These are phyloP conservation scores for Xylariaceae sp. DNA, from an alignment of 2,329 filamentous ascomycete genomes.

Conservation along the genomic window DNA sequence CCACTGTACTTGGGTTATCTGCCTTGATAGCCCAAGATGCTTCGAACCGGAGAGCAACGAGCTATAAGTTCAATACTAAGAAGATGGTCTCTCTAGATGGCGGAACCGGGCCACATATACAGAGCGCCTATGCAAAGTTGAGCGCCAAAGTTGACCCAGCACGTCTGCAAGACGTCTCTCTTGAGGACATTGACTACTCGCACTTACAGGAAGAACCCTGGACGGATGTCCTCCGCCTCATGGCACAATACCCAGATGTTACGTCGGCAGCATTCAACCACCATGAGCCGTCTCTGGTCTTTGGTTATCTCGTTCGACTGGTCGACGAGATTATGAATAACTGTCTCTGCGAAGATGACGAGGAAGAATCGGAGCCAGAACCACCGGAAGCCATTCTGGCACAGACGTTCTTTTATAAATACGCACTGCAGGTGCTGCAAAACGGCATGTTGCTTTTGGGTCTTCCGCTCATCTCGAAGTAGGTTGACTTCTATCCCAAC, in stretches of 20 bases:
- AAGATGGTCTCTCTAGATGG: slow-evolving; percentile 85
- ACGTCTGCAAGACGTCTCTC: slow-evolving; percentile 59
- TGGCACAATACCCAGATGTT: slow-evolving; percentile 69
- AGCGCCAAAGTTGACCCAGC: slow-evolving; percentile 67
- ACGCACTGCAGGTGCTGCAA: slow-evolving; percentile 24
- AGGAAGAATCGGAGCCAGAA: slow-evolving; percentile 18
- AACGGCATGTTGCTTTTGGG: slow-evolving; percentile 30
- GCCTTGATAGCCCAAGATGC: slow-evolving; percentile 26
- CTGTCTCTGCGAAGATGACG: slow-evolving; percentile 25
- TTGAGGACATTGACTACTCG: slow-evolving; percentile 58
- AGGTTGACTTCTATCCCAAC: too few relatives aligned
- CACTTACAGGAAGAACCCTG: slow-evolving; percentile 26
- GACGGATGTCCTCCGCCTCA: slow-evolving; percentile 61
- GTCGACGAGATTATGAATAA: slow-evolving; percentile 20
- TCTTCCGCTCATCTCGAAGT: slow-evolving; percentile 11
- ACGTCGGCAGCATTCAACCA: slow-evolving; percentile 67
- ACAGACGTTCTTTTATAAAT: slow-evolving; percentile 26
- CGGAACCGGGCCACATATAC: slow-evolving; percentile 83
- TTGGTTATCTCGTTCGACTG: slow-evolving; percentile 59
- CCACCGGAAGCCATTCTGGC: slow-evolving; percentile 25
- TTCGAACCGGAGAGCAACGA: slow-evolving; percentile 56
- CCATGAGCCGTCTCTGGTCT: slow-evolving; percentile 66
- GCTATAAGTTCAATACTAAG: slow-evolving; percentile 76
- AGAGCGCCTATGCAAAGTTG: slow-evolving; percentile 80
- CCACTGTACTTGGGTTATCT: slow-evolving; percentile 19